Base-by-base conservation (phyloP, 495 filamentous ascomycete genomes). In the Penicillium nucicola region DNA sequence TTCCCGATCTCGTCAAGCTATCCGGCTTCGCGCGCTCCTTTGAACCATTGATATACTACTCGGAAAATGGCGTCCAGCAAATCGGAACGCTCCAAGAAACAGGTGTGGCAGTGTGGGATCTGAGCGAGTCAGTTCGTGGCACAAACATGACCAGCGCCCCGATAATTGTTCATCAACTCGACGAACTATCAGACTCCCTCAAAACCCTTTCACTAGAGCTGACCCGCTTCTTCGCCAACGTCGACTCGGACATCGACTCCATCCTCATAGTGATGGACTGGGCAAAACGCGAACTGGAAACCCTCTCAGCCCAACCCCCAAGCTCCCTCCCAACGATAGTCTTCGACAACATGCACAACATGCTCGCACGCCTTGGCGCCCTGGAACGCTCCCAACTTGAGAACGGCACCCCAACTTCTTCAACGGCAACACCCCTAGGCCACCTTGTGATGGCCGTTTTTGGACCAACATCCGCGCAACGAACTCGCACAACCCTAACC, bases 191-290 rank as follows among this genome's bases (percentile, higher is more conserved):
- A 45, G 89, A 95, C 45, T 88, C 81, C 37, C 76, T 96, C 19
- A 93, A 92, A 64, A 84, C 80, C 2, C 76, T 96, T 1, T 85
- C 87, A 2, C 75, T 89, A 10, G 90, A 95, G 58, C 72, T 96
- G 18, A 92, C 87, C 6, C 82, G 82, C 55, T 96, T 96, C 69
- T 96, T 96, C 60, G 86, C 90, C 30, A 89, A 89, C 50, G 89
- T 96, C 12, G 88, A 96, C 63, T 88, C 89, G 11, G 91, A 96
- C 57, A 86, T 96, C 53, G 91, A 96, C 63, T 84, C 85, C 45
- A 93, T 96, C 49, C 76, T 96, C 22, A 85, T 92, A 35, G 88
- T 92, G 12, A 96, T 96, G 90, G 89, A 95, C 65, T 96, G 91
- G 91, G 88, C 89, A 28, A 84, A 86, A 60, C 84, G 89, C 41